A percentile compares a stretch with the other conserved stretches of the same genome.
phyloP scores from a whole-genome alignment of 371 early-diverging fungal genomes.

The Mortierella sp. region DNA sequence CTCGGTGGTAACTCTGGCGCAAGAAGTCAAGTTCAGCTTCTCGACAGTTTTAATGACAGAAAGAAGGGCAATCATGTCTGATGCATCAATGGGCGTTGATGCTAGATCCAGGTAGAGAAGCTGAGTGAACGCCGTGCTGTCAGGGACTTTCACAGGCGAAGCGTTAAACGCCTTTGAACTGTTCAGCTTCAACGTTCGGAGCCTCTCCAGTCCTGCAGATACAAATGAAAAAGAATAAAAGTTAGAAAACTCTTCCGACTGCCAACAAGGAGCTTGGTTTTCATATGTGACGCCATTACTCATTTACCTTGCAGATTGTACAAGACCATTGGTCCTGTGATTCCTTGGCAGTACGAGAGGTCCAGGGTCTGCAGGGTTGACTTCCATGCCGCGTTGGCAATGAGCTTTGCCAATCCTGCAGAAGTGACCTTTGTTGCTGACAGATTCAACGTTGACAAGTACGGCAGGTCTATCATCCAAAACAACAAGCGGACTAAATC shows the following conservation, averaged over 20 bases:
- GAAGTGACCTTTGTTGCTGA: slow-evolving; percentile 48
- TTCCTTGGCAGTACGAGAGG: slow-evolving; percentile 44
- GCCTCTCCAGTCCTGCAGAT: slow-evolving; percentile 23
- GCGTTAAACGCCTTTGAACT: slow-evolving; percentile 42
- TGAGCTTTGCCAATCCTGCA: slow-evolving; percentile 31
- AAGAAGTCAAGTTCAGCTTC: slow-evolving; percentile 32
- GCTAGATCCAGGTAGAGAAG: slow-evolving; percentile 36
- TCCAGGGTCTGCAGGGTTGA: slow-evolving; percentile 38
- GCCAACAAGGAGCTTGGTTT: not conserved
- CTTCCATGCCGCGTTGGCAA: slow-evolving; percentile 43
- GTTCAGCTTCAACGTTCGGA: slow-evolving; percentile 40
- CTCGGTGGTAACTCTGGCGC: slow-evolving; percentile 8
- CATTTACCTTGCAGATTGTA: slow-evolving; percentile 41
- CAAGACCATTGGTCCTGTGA: slow-evolving; percentile 26
- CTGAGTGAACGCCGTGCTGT: slow-evolving; percentile 15
- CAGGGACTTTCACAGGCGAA: slow-evolving; percentile 36
- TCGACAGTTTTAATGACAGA: slow-evolving; percentile 21
- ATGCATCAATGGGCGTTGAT: slow-evolving; percentile 21
- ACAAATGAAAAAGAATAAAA: not conserved
- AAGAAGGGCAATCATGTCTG: slow-evolving; percentile 22
- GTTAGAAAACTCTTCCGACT: not conserved
- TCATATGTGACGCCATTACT: not conserved
- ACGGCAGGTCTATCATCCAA: slow-evolving; percentile 16
- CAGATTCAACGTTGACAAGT: slow-evolving; percentile 32
- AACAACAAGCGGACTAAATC: not conserved